Evolutionary conservation across 2,329 filamentous ascomycete genomes (phyloP).

Genomic region (Calonectria pteridis): DNA sequence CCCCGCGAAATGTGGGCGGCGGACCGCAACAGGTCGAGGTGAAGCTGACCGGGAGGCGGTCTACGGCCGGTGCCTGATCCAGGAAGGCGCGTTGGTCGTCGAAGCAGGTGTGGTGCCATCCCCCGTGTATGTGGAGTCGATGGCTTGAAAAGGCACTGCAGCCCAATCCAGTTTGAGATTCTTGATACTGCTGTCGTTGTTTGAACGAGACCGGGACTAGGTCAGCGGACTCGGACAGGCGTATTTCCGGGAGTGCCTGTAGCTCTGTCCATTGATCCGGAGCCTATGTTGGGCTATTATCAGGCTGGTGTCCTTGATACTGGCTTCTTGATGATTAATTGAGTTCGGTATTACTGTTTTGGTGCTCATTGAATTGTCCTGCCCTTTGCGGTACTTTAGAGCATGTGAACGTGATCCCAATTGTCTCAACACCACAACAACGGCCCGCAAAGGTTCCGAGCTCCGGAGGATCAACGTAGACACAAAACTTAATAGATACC

Average conservation of each 20-base stretch:
- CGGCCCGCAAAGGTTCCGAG: not conserved
- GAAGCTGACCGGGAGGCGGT: slow-evolving; percentile 1
- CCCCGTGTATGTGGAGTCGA: not conserved
- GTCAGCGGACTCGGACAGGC: not conserved
- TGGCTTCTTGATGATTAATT: not conserved
- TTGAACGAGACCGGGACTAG: not conserved
- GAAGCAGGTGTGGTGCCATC: slow-evolving; percentile 16
- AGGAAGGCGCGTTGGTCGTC: not conserved
- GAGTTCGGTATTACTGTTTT: not conserved
- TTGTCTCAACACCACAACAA: not conserved
- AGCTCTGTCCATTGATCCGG: not conserved
- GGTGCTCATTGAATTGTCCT: not conserved
- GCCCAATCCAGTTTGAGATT: not conserved
- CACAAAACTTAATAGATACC: not conserved
- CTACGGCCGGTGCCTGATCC: not conserved
- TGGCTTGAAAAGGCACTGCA: slow-evolving; percentile 5
- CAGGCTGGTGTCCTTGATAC: no score
- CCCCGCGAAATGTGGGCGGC: slow-evolving; percentile 5
- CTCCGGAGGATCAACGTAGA: not conserved
- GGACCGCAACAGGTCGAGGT: not conserved
- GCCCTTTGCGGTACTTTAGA: not conserved
- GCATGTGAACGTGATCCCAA: no score
- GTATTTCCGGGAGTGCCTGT: not conserved
- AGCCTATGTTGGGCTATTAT: no score
- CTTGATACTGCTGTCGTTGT: not conserved